Conservation (phyloP, 164 flowering plant species). For the Aristolochia contorta region DNA sequence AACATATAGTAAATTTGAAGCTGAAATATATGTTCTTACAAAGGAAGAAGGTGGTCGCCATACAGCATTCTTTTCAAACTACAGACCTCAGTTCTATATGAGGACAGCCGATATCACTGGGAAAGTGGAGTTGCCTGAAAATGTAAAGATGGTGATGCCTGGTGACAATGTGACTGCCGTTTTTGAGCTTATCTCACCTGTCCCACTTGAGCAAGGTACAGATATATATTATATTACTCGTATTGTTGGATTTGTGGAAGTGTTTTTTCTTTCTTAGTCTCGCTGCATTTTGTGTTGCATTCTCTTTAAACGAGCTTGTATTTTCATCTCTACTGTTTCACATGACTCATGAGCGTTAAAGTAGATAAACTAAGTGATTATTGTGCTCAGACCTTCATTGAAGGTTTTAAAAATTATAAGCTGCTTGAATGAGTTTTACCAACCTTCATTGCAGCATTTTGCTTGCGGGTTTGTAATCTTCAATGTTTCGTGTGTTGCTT, state of each 20-base stretch:
- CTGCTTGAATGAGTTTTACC: too few species aligned
- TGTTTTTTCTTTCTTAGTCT: not conserved
- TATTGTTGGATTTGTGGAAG: not conserved
- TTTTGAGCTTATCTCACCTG: constrained; percentile 75
- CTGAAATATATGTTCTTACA: constrained; percentile 89
- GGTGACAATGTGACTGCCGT: constrained; percentile 94
- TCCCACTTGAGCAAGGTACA: constrained; percentile 85
- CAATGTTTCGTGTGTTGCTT: too few species aligned
- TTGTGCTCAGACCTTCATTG: too few species aligned
- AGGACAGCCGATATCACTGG: constrained; percentile 97
- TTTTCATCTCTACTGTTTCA: too few species aligned
- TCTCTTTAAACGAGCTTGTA: not conserved
- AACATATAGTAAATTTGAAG: constrained; percentile 82
- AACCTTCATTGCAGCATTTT: too few species aligned
- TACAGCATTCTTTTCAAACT: constrained; percentile 88
- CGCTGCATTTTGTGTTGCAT: not conserved
- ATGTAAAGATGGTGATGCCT: constrained; percentile 99
- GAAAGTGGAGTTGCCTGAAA: constrained; percentile 83
- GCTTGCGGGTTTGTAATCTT: too few species aligned
- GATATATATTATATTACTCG: not conserved
- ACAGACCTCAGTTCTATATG: constrained; percentile 91
- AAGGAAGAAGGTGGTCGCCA: constrained; percentile 99
- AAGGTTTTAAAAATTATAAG: too few species aligned
- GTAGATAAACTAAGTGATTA: too few species aligned
- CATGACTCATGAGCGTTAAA: too few species aligned